Evolutionary conservation across 1,284 basidiomycete species (phyloP).

Genomic region (Pulveroboletus sp.): DNA sequence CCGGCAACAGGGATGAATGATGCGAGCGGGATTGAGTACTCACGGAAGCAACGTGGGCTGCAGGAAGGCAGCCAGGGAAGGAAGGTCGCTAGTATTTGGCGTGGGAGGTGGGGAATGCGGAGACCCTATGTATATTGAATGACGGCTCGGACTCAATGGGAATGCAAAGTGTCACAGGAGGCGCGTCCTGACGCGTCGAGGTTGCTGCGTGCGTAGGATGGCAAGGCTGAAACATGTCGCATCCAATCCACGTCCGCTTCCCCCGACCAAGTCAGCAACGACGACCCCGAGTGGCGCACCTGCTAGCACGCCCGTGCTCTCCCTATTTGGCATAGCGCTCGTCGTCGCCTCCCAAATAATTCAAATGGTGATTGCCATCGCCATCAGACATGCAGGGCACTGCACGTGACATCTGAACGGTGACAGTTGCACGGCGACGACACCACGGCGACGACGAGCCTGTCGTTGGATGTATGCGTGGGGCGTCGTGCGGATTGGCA

Average conservation of each 20-base stretch:
- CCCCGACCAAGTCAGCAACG: background rate
- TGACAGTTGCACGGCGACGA: slow-evolving; percentile 4
- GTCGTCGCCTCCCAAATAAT: slow-evolving; percentile 1
- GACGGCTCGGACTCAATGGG: slow-evolving; percentile 22
- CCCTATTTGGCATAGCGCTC: slow-evolving; percentile 16
- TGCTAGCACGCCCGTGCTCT: slow-evolving; percentile 5
- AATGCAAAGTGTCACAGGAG: slow-evolving; percentile 16
- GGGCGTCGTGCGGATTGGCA: background rate
- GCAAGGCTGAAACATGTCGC: background rate
- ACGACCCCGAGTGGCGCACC: slow-evolving; percentile 10
- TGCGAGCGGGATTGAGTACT: slow-evolving; percentile 5
- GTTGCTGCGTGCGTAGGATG: slow-evolving; percentile 6
- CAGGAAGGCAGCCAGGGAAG: slow-evolving; percentile 6
- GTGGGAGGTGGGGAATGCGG: slow-evolving; percentile 20
- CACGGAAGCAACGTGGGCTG: slow-evolving; percentile 26
- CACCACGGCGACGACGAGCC: background rate
- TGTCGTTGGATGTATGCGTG: slow-evolving; percentile 4
- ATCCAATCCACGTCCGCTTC: background rate
- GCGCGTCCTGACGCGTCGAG: slow-evolving; percentile 9
- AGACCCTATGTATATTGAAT: slow-evolving; percentile 5
- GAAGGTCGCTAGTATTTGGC: slow-evolving; percentile 3
- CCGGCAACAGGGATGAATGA: background rate
- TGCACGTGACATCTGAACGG: slow-evolving; percentile 13
- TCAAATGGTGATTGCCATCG: slow-evolving; percentile 14
- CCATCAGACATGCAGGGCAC: slow-evolving; percentile 7